Base-by-base conservation (phyloP, 495 filamentous ascomycete genomes). In the Penicillium bialowiezense region DNA sequence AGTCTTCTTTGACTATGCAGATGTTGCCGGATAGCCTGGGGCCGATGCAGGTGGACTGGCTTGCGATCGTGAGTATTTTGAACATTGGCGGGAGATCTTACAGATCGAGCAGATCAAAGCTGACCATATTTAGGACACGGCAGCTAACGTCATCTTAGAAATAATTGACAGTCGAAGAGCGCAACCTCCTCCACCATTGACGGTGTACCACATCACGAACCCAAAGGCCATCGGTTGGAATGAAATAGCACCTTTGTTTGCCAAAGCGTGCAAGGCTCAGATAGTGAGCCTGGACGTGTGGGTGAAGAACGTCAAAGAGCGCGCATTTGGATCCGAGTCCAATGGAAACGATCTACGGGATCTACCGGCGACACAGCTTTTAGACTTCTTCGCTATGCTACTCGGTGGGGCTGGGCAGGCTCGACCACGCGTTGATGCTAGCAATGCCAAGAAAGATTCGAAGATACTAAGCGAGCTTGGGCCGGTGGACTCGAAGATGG, bases 201-300 rank as follows among this genome's bases (percentile, higher is more conserved):
- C 53, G 2, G 50, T 51, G 7, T 67, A 56, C 33, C 60, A 69
- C 21, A 41, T 69, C 8, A 54, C 63, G 5, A 69, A 67, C 18
- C 65, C 61, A 7, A 32, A 37, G 7, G 21, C 24, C 6, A 35
- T 54, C 0, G 24, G 52, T 0, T 67, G 65, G 63, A n/a, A 41
- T 14, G 29, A 41, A 1, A 51, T 67, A 5, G 35, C 60, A 12
- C 47, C 44, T 0, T 41, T 51, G 2, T 32, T 54, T 2, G 41
- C 35, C 2, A 50, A 48, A 28, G 39, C 35, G 31, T 45, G 49
- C 12, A 29, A 51, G 6, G 35, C 43, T 2, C 28, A 57, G 20
- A 17, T 31, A 5, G 49, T 60, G 6, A 26, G 44, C 13, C 17
- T 65, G 12, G 19, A 46, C 7, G 52, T 57, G 21, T 67, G 62